Base-by-base conservation (phyloP, 164 flowering plant species). In the Nelumbo lutea region DNA sequence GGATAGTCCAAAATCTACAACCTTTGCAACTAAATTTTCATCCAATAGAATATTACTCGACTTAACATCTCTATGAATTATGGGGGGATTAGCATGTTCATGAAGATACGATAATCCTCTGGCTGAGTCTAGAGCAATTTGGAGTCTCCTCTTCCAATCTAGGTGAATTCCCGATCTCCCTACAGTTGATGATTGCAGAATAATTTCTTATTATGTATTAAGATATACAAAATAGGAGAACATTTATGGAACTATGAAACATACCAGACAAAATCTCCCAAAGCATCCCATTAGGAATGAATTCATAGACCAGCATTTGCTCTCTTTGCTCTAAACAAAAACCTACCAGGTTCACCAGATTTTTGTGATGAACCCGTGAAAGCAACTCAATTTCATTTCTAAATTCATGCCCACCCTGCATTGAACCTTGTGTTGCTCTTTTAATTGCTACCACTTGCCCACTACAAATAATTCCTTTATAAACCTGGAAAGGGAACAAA, bases 381-480 rank as follows among this genome's bases (percentile, higher is more conserved):
- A 81, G 80, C n/a, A 83, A 80, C 68, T 83, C 86, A 56, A 83
- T 77, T 74, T 83, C 86, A 40, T 79, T 81, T 65, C 77, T 83
- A 73, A 83, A 83, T 71, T 83, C 86, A 38, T 61, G 75, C 4
- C 69, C 79, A 41, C 84, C 86, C 66, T 83, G 84, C 73, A 73
- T 77, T 0, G 86, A 83, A 72, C 76, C 86, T 76, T 70, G 81
- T 44, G 68, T 71, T 50, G 84, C 84, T 73, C 84, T 65, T 72
- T 84, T 84, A 47, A 84, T 79, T 45, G 86, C 86, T 58, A 81
- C 69, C 43, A 77, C 42, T 52, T 68, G 58, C 38, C 86, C 86
- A 68, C 65, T 53, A 1, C 84, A 59, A 39, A 83, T 81, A 42
- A 56, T 68, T 71, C 81, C 84, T 67, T 59, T 75, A 53, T 83